Evolutionary conservation across 2,329 filamentous ascomycete genomes (phyloP).

Genomic region (Pseudogymnoascus verrucosus): DNA sequence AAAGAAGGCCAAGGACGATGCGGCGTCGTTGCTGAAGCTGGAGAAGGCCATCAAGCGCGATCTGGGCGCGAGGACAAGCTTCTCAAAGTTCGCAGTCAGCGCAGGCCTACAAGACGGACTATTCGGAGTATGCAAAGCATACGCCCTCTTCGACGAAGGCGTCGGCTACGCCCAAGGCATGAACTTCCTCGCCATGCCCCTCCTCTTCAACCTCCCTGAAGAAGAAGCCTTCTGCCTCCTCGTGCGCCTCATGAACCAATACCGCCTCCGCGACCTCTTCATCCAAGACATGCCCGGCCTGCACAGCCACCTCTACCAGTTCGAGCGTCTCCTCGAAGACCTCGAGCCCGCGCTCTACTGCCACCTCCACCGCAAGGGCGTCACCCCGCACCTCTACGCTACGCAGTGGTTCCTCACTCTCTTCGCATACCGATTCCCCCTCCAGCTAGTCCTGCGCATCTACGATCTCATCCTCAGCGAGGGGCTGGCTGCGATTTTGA

Average conservation of each 20-base stretch:
- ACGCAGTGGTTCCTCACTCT: constrained; percentile 98
- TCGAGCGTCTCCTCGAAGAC: constrained; percentile 89
- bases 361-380: constrained; percentile 79
- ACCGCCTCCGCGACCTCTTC: constrained; percentile 85
- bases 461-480: constrained; percentile 94
- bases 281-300: constrained; percentile 93
- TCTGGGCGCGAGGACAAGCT: constrained; percentile 85
- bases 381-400: constrained; percentile 87
- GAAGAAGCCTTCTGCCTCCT: constrained; percentile 93
- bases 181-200: constrained; percentile 96
- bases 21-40: constrained; percentile 64
- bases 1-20: constrained; percentile 72
- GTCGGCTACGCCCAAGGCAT: constrained; percentile 98
- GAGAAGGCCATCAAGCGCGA: constrained; percentile 91
- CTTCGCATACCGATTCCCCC: constrained; percentile 95
- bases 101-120: constrained; percentile 87
- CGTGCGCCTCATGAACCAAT: constrained; percentile 93
- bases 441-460: constrained; percentile 91
- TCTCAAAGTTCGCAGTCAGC: constrained; percentile 89
- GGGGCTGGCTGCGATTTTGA: constrained; percentile 84
- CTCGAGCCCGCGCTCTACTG: constrained; percentile 90
- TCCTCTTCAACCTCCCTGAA: constrained; percentile 97
- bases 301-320: constrained; percentile 88
- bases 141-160: constrained; percentile 86
- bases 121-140: constrained; percentile 94